Evolutionary conservation across 805 yeast genomes (phyloP).

Genomic region (Starmerella floris): DNA sequence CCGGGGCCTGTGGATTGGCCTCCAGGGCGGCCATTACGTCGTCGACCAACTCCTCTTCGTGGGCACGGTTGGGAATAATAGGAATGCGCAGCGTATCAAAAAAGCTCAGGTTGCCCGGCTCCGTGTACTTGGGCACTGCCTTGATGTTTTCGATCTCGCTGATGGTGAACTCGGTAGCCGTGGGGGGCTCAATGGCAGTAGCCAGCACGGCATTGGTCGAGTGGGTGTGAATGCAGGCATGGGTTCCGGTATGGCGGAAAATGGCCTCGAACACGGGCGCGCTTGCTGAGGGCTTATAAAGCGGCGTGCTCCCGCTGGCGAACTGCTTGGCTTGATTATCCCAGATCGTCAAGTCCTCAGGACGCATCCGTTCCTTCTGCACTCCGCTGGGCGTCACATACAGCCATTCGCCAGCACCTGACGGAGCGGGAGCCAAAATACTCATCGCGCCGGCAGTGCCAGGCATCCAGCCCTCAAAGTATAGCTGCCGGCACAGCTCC

Average conservation of each 20-base stretch:
- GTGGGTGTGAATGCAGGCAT: constrained; percentile 91
- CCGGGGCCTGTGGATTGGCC: constrained; percentile 66
- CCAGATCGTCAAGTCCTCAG: constrained; percentile 69
- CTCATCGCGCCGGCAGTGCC: constrained; percentile 97
- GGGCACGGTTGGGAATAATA: constrained; percentile 80
- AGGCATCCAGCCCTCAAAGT: constrained; percentile 76
- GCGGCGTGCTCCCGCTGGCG: constrained; percentile 42
- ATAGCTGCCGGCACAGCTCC: constrained; percentile 63
- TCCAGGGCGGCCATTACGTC: constrained; percentile 48
- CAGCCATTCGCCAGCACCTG: constrained; percentile 26
- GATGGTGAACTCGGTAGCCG: constrained; percentile 39
- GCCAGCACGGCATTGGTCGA: constrained; percentile 79
- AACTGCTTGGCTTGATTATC: constrained; percentile 41
- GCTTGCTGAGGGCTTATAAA: constrained; percentile 81
- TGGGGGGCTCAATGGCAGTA: constrained; percentile 40
- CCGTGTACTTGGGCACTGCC: constrained; percentile 62
- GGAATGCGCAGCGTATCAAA: constrained; percentile 72
- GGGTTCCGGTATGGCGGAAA: constrained; percentile 55
- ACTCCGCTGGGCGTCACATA: constrained; percentile 93
- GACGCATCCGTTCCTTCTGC: constrained; percentile 77
- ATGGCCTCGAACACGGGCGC: constrained; percentile 76
- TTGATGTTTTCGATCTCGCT: constrained; percentile 82
- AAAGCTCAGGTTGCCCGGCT: constrained; percentile 55
- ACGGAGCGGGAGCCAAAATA: constrained; percentile 39
- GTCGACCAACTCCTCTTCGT: constrained; percentile 64